Evolutionary conservation across 345 rosid species (phyloP).

Genomic region (Gossypium australe): DNA sequence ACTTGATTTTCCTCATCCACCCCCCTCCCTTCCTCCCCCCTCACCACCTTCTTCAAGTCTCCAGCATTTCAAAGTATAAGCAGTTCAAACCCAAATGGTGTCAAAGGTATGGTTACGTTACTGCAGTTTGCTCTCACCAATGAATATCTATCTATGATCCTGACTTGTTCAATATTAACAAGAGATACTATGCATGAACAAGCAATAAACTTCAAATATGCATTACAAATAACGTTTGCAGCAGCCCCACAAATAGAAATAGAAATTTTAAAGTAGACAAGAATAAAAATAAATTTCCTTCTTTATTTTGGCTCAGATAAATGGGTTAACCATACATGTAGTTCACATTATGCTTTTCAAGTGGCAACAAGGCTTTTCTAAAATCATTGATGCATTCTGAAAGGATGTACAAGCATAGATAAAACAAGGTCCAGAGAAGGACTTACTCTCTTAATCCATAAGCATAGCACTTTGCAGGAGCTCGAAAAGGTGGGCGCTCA

Average conservation of each 20-base stretch:
- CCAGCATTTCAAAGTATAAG: neutral
- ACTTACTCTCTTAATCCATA: conserved; percentile 62
- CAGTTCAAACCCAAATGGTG: neutral
- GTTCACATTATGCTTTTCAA: neutral
- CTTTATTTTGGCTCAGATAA: neutral
- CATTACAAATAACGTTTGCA: neutral
- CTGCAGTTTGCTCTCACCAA: neutral
- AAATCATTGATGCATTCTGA: neutral
- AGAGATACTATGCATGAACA: neutral
- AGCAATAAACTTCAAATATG: neutral
- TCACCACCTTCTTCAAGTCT: no score
- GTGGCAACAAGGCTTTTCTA: conserved; percentile 3
- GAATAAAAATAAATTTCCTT: neutral
- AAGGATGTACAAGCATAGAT: neutral
- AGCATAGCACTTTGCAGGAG: conserved; percentile 49
- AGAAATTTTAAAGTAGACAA: neutral
- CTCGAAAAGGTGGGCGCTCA: conserved; percentile 76
- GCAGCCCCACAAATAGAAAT: neutral
- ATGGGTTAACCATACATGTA: neutral
- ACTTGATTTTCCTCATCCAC: neutral
- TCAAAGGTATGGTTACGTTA: neutral
- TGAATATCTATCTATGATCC: neutral
- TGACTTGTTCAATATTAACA: neutral
- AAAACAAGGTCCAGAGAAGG: neutral
- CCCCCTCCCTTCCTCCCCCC: neutral